phyloP scores from a whole-genome alignment of 176 grass and related monocot species.

The Raddia guianensis region DNA sequence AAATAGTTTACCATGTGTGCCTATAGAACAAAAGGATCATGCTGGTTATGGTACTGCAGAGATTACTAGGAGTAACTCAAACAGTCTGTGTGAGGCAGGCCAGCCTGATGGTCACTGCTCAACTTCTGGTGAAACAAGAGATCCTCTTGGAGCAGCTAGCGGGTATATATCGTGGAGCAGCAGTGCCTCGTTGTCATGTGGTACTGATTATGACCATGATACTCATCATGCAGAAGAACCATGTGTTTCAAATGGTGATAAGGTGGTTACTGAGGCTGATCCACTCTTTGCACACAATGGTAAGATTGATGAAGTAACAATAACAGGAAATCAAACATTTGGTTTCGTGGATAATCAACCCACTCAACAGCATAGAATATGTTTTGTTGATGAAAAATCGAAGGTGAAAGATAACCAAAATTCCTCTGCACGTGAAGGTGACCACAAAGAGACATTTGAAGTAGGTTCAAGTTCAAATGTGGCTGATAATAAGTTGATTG shows the following conservation, averaged over 20 bases:
- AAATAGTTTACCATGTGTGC: slow-evolving; percentile 4
- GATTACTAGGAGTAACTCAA: slow-evolving; percentile 35
- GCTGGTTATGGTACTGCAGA: slow-evolving; percentile 32
- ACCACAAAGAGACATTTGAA: slow-evolving; percentile 39
- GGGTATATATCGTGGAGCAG: slow-evolving; percentile 44
- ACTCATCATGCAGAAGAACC: slow-evolving; percentile 41
- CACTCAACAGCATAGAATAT: slow-evolving; percentile 14
- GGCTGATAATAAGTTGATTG: slow-evolving; percentile 54
- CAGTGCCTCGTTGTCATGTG: slow-evolving; percentile 36
- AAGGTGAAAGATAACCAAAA: slow-evolving; percentile 36
- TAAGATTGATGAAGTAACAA: slow-evolving; percentile 43
- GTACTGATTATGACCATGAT: slow-evolving; percentile 43
- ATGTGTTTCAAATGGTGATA: slow-evolving; percentile 27
- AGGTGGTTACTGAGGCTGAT: slow-evolving; percentile 39
- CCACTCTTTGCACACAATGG: slow-evolving; percentile 22
- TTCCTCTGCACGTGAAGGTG: slow-evolving; percentile 23
- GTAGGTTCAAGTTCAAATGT: slow-evolving; percentile 42
- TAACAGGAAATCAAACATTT: slow-evolving; percentile 26
- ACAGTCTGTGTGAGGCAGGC: slow-evolving; percentile 26
- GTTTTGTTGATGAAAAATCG: slow-evolving; percentile 36
- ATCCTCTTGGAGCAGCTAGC: slow-evolving; percentile 39
- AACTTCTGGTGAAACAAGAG: slow-evolving; percentile 41
- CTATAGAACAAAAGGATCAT: slow-evolving; percentile 33
- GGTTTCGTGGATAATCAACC: slow-evolving; percentile 38
- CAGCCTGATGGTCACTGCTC: slow-evolving; percentile 9